Evolutionary conservation across 441 rosid genomes (phyloP).

Genomic region (Eruca vesicaria): DNA sequence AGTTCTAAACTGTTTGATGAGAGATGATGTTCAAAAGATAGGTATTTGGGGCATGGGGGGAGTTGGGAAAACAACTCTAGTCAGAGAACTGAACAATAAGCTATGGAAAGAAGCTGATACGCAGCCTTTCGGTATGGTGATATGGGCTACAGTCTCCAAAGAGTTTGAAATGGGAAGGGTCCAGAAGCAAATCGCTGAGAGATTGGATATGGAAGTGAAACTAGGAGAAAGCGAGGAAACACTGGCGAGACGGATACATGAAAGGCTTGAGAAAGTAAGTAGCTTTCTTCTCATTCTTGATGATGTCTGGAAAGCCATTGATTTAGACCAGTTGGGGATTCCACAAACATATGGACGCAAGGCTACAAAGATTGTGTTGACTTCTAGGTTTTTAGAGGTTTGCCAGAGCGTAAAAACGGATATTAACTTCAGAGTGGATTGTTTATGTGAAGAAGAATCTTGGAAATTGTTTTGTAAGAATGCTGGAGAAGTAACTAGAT

Average conservation of each 20-base stretch:
- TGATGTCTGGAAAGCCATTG: slow-evolving; percentile 50
- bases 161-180: slow-evolving; percentile 39
- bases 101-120: slow-evolving; percentile 32
- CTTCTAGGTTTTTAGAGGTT: slow-evolving; percentile 37
- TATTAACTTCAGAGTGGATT: slow-evolving; percentile 33
- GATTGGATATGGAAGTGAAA: slow-evolving; percentile 41
- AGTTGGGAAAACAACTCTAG: slow-evolving; percentile 52
- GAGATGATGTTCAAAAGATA: slow-evolving; percentile 39
- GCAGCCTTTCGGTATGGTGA: slow-evolving; percentile 41
- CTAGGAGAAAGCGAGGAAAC: slow-evolving; percentile 21
- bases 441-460: slow-evolving; percentile 37
- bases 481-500: slow-evolving; percentile 37
- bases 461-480: slow-evolving; percentile 37
- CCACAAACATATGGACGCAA: slow-evolving; percentile 28
- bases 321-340: slow-evolving; percentile 42
- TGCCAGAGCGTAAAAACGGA: slow-evolving; percentile 39
- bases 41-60: slow-evolving; percentile 64
- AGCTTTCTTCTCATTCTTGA: slow-evolving; percentile 47
- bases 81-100: slow-evolving; percentile 50
- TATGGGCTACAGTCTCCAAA: slow-evolving; percentile 54
- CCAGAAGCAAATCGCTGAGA: slow-evolving; percentile 46
- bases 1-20: slow-evolving; percentile 36
- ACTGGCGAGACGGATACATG: slow-evolving; percentile 24
- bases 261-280: slow-evolving; percentile 28
- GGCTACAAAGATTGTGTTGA: slow-evolving; percentile 32